Evolutionary conservation across 129 eudicot genomes (phyloP).

Genomic region (Flaveria sonorensis): DNA sequence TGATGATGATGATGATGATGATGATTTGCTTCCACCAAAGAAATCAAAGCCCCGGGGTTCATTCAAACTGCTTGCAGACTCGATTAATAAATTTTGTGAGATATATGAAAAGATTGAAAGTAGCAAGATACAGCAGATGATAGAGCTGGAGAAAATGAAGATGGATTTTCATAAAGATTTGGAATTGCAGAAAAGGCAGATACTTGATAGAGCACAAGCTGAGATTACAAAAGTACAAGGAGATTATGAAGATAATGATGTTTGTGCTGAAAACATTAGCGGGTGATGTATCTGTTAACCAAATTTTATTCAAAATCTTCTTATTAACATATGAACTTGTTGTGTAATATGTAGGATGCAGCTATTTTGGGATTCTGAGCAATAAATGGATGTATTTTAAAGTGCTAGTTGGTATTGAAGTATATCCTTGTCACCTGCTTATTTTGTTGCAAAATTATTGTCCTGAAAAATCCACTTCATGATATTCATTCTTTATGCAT

Average conservation of each 20-base stretch:
- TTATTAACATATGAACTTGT: conserved; percentile 37
- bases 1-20: conserved; percentile 55
- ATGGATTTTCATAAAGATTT: conserved; percentile 67
- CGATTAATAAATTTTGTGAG: conserved; percentile 68
- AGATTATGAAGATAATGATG: conserved; percentile 56
- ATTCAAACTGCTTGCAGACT: conserved; percentile 66
- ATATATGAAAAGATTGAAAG: conserved; percentile 67
- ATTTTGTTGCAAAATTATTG: conserved; percentile 7
- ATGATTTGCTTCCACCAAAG: conserved; percentile 59
- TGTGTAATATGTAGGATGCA: conserved; percentile 44
- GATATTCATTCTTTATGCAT: no score
- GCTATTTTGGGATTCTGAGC: conserved; percentile 21
- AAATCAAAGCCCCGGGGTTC: conserved; percentile 41
- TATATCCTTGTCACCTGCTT: conserved; percentile 7
- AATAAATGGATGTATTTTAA: conserved; percentile 32
- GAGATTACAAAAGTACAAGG: conserved; percentile 66
- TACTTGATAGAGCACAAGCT: conserved; percentile 72
- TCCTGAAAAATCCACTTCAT: neutral
- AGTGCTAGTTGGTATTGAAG: no score
- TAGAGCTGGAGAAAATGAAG: conserved; percentile 80
- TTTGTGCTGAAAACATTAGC: conserved; percentile 51
- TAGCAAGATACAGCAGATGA: conserved; percentile 65
- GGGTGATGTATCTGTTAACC: conserved; percentile 41
- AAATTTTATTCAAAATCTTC: conserved; percentile 22
- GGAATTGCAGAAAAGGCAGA: conserved; percentile 76